These are phyloP conservation scores for Salix brachista DNA, from an alignment of 345 rosid species.

Conservation along the genomic window DNA sequence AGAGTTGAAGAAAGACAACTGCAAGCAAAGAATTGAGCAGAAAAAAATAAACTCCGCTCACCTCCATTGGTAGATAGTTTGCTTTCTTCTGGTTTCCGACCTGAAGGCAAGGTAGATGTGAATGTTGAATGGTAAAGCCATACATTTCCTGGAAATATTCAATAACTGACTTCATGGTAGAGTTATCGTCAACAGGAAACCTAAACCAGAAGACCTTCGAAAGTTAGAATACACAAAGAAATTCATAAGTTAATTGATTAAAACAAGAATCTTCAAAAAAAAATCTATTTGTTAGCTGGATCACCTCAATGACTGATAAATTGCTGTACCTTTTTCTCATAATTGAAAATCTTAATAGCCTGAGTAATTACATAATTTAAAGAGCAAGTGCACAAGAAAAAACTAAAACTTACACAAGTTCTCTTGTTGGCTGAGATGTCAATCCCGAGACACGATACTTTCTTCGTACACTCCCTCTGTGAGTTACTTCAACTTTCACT, in stretches of 20 bases:
- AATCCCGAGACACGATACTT: slow-evolving; percentile 99
- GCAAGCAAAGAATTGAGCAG: background rate
- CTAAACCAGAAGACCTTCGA: slow-evolving; percentile 31
- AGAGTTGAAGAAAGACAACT: background rate
- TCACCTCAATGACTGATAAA: background rate
- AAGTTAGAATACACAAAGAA: slow-evolving; percentile 5
- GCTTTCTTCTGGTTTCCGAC: slow-evolving; percentile 98
- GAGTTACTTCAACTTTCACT: slow-evolving; percentile 98
- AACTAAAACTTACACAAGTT: slow-evolving; percentile 59
- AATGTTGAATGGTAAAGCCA: slow-evolving; percentile 83
- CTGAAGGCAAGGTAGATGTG: slow-evolving; percentile 97
- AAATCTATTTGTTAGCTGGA: background rate
- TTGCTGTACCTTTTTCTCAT: no score
- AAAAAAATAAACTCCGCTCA: slow-evolving; percentile 8
- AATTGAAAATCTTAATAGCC: background rate
- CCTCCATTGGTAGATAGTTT: slow-evolving; percentile 99
- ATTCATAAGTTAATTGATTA: background rate
- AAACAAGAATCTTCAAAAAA: background rate
- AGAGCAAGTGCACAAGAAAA: background rate
- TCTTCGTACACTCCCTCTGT: slow-evolving; percentile 79
- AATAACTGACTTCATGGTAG: slow-evolving; percentile 90
- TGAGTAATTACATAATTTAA: background rate
- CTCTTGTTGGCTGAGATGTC: slow-evolving; percentile 96
- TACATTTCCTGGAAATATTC: slow-evolving; percentile 99
- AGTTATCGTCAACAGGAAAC: slow-evolving; percentile 94